Percentiles rank a stretch among this genome's conserved stretches.
Evolutionary conservation across 768 basidiomycete genomes (phyloP).

Genomic region (Calocybe cyanea): DNA sequence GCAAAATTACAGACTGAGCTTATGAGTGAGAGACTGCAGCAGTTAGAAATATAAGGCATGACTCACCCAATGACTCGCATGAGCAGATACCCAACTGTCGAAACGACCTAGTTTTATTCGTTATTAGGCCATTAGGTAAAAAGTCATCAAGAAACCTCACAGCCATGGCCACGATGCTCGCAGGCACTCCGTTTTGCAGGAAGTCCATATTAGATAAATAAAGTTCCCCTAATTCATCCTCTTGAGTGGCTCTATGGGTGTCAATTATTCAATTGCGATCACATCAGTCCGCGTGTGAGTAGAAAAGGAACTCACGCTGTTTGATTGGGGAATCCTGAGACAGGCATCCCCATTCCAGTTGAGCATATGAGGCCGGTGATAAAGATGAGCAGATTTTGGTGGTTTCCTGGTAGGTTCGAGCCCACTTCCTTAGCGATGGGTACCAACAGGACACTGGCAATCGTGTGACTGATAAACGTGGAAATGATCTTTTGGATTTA

Average conservation of each 20-base stretch:
- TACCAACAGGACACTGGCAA: constrained; percentile 93
- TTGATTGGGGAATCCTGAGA: constrained; percentile 98
- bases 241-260: constrained; percentile 75
- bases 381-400: constrained; percentile 85
- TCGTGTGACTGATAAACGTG: constrained; percentile 97
- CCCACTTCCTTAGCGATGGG: constrained; percentile 94
- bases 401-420: constrained; percentile 62
- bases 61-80: constrained; percentile 67
- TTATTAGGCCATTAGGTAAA: constrained; percentile 1
- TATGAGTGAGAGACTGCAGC: not conserved
- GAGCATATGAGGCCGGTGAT: constrained; percentile 91
- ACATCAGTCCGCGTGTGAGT: constrained; percentile 10
- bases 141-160: constrained; percentile 44
- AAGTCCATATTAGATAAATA: constrained; percentile 88
- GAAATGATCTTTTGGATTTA: constrained; percentile 58
- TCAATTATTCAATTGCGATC: constrained; percentile 3
- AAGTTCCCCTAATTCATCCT: constrained; percentile 88
- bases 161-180: constrained; percentile 84
- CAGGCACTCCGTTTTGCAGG: constrained; percentile 90
- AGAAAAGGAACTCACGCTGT: constrained; percentile 66
- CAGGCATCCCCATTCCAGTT: constrained; percentile 97
- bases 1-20: constrained; percentile 1
- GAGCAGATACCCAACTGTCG: constrained; percentile 79
- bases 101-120: constrained; percentile 56
- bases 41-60: not conserved